Conservation (phyloP, 2,329 filamentous ascomycete species). For the Curvularia eragrostidis region DNA sequence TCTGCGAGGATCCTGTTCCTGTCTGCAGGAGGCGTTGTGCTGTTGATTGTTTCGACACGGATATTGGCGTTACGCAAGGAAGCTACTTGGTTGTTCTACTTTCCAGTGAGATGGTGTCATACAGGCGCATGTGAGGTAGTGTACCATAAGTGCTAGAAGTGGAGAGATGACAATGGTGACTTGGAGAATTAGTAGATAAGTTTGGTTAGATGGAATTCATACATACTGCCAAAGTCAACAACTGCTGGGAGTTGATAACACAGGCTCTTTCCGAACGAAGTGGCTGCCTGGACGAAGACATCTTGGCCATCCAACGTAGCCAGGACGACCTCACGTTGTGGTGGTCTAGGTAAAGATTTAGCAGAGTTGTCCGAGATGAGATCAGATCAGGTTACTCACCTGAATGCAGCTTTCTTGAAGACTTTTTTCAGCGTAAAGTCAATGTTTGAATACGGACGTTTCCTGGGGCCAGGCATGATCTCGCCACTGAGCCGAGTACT, state of each 20-base stretch:
- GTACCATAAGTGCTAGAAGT: constrained; percentile 84
- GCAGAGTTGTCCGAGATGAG: background rate
- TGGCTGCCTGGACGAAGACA: constrained; percentile 91
- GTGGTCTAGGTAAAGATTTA: constrained; percentile 63
- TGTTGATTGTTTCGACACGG: constrained; percentile 84
- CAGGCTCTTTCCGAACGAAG: constrained; percentile 89
- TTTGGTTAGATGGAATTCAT: background rate
- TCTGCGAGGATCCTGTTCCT: constrained; percentile 76
- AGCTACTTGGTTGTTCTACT: constrained; percentile 87
- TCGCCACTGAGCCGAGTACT: background rate
- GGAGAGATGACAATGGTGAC: constrained; percentile 92
- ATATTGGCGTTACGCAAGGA: constrained; percentile 77
- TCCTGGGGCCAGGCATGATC: constrained; percentile 43
- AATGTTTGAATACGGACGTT: constrained; percentile 60
- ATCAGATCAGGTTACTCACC: constrained; percentile 55
- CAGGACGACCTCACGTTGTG: constrained; percentile 86
- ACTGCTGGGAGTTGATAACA: constrained; percentile 93
- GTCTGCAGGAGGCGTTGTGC: constrained; percentile 72
- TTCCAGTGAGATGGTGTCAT: constrained; percentile 13
- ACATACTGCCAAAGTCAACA: constrained; percentile 81
- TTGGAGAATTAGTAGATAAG: constrained; percentile 46
- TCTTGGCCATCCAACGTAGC: constrained; percentile 83
- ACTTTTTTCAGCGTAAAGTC: constrained; percentile 76
- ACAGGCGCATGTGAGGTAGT: constrained; percentile 15
- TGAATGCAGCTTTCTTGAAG: constrained; percentile 76